These are phyloP conservation scores for Alliaria petiolata DNA, from an alignment of 345 rosid species.

Conservation along the genomic window DNA sequence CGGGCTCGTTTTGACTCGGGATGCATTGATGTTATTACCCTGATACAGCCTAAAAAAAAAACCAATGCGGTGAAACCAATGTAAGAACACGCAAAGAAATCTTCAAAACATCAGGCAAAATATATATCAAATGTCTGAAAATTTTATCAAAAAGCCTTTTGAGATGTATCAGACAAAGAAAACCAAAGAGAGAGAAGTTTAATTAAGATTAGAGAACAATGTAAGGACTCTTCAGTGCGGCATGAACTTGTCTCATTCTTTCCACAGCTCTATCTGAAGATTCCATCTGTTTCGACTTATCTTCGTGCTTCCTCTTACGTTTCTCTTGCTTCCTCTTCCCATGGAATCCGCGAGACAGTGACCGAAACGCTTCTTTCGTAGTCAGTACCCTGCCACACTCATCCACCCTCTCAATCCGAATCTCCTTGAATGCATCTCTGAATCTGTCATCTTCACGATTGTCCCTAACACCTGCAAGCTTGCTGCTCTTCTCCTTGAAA, in stretches of 20 bases:
- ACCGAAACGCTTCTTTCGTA: slow-evolving; percentile 2
- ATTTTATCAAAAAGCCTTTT: too few species aligned
- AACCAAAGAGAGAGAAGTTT: background rate
- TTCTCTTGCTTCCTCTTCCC: slow-evolving; percentile 26
- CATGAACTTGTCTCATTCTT: slow-evolving; percentile 10
- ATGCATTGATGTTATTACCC: background rate
- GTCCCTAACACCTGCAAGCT: background rate
- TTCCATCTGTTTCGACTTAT: background rate
- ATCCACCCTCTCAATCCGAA: slow-evolving; percentile 10
- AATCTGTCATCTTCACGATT: slow-evolving; percentile 8
- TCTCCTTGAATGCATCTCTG: slow-evolving; percentile 8
- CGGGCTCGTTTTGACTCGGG: background rate
- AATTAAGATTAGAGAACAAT: slow-evolving; percentile 1
- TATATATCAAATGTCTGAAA: background rate
- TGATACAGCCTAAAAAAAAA: background rate
- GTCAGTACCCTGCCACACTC: slow-evolving; percentile 16
- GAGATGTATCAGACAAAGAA: background rate
- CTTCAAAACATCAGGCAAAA: background rate
- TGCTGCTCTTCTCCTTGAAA: slow-evolving; percentile 9
- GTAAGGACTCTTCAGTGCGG: slow-evolving; percentile 8
- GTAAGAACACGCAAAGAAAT: background rate
- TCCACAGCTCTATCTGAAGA: slow-evolving; percentile 19
- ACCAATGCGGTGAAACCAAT: background rate
- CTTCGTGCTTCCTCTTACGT: background rate
- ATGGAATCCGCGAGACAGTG: slow-evolving; percentile 11